Evolutionary conservation across 2,329 filamentous ascomycete species (phyloP).

Genomic region (Claviceps quebecensis): DNA sequence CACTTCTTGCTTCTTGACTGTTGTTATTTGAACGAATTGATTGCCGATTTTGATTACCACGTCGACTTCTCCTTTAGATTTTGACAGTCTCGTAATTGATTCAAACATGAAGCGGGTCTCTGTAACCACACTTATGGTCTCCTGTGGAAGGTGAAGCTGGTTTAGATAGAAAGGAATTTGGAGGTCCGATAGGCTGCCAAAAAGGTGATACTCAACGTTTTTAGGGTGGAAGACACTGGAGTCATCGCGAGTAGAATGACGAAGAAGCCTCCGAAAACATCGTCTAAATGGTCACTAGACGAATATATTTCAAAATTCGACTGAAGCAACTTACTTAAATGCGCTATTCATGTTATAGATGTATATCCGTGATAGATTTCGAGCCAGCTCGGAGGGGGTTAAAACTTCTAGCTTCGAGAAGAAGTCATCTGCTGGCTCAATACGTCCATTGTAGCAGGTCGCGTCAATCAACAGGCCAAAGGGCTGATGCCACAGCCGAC

Average conservation of each 20-base stretch:
- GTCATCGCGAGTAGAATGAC: slow-evolving; percentile 47
- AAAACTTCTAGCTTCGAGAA: slow-evolving; percentile 50
- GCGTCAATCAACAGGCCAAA: slow-evolving; percentile 56
- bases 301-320: neutral
- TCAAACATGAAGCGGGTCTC: slow-evolving; percentile 54
- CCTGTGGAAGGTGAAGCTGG: slow-evolving; percentile 52
- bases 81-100: slow-evolving; percentile 49
- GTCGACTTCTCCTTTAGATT: slow-evolving; percentile 56
- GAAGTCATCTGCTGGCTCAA: slow-evolving; percentile 50
- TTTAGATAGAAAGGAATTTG: slow-evolving; percentile 53
- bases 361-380: slow-evolving; percentile 47
- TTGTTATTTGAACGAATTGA: slow-evolving; percentile 57
- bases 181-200: slow-evolving; percentile 51
- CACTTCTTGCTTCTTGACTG: slow-evolving; percentile 54
- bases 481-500: slow-evolving; percentile 54
- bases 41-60: slow-evolving; percentile 55
- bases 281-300: slow-evolving; percentile 22
- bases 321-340: slow-evolving; percentile 33
- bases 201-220: slow-evolving; percentile 52
- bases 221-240: slow-evolving; percentile 46
- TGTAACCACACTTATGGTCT: slow-evolving; percentile 54
- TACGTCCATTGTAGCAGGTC: slow-evolving; percentile 55
- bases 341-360: slow-evolving; percentile 63
- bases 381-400: slow-evolving; percentile 45
- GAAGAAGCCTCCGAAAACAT: slow-evolving; percentile 49